Conservation (phyloP, 495 filamentous ascomycete genomes). For the Penicillium bovifimosum region DNA sequence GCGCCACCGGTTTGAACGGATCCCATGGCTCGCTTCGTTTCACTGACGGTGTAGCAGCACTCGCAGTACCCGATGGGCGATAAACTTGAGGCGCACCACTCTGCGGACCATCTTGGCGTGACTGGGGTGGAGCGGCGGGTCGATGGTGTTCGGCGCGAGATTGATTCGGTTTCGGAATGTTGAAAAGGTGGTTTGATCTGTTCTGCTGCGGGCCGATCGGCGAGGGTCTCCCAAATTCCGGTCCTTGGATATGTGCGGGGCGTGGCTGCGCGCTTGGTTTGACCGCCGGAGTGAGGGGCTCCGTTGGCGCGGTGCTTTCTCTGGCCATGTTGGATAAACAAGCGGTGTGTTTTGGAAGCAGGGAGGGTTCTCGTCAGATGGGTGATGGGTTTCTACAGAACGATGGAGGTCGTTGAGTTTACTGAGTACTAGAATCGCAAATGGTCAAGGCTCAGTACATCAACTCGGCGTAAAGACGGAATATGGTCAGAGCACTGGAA, state of each 20-base stretch:
- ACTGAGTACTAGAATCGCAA: too few species aligned
- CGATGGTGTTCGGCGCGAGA: slow-evolving; percentile 47
- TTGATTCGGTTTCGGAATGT: slow-evolving; percentile 46
- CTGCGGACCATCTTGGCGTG: slow-evolving; percentile 9
- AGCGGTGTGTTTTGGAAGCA: background rate
- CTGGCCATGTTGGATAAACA: slow-evolving; percentile 29
- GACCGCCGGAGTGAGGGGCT: slow-evolving; percentile 27
- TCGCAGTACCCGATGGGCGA: slow-evolving; percentile 17
- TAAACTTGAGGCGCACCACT: slow-evolving; percentile 13
- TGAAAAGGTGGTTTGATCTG: slow-evolving; percentile 44
- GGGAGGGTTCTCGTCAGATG: background rate
- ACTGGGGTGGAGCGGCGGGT: slow-evolving; percentile 15
- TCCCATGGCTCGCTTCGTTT: slow-evolving; percentile 32
- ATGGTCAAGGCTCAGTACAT: background rate
- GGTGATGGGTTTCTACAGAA: background rate
- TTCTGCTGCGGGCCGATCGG: slow-evolving; percentile 42
- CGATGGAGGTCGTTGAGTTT: too few species aligned
- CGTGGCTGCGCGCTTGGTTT: slow-evolving; percentile 27
- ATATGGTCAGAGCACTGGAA: background rate
- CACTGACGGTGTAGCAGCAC: slow-evolving; percentile 16
- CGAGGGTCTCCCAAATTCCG: slow-evolving; percentile 58
- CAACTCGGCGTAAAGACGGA: background rate
- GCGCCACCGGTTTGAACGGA: slow-evolving; percentile 41
- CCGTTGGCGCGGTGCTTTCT: slow-evolving; percentile 37
- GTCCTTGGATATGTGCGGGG: slow-evolving; percentile 27